Evolutionary conservation across 1,284 basidiomycete species (phyloP), one percentile per base, ranked within the genome.

Genomic region (Irpex lacteus): DNA sequence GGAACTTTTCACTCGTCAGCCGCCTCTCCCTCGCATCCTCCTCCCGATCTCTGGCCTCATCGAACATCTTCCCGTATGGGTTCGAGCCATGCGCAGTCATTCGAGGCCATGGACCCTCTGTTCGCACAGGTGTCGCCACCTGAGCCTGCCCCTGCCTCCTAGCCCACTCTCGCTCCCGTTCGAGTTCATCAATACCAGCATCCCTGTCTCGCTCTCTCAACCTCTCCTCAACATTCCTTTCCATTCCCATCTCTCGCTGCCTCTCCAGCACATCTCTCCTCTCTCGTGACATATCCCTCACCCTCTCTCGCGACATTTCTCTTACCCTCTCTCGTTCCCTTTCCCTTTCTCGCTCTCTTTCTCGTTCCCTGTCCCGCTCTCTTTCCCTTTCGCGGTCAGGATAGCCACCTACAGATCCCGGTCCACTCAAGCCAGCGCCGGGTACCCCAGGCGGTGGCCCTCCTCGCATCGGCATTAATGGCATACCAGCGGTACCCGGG

Each of bases 301-400:
- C 26, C 60, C 57, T 47, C 60, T 55, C 61, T 54, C 6, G 59
- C 63, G 57, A 65, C 60, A 57, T 52, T 47, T 62, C 56, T 38
- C 38, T 18, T 59, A 38, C 50, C 34, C 55, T 21, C 36, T 59
- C 56, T 37, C 36, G 15, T 11, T 67, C 70, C 47, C 63, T 52
- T 1, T 68, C 67, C 26, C 66, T 60, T 47, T 69, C 73, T 62
- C 66, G 64, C 15, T 70, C 70, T 37, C 68, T 65, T 18, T 72
- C 72, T 32, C 70, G 68, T 49, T 26, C 50, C 34, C 55, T 21
- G 26, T 59, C 56, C 44, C 36, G 15, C 15, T 67, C 70, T 50
- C 63, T 52, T 0, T 68, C 67, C 26, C 26, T 2, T 26, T 26
- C 26, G 26, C 26, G 26, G 3, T 72, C 52, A 18, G 49, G 53